Conservation (phyloP, 768 basidiomycete species). For the Kwoniella pini region DNA sequence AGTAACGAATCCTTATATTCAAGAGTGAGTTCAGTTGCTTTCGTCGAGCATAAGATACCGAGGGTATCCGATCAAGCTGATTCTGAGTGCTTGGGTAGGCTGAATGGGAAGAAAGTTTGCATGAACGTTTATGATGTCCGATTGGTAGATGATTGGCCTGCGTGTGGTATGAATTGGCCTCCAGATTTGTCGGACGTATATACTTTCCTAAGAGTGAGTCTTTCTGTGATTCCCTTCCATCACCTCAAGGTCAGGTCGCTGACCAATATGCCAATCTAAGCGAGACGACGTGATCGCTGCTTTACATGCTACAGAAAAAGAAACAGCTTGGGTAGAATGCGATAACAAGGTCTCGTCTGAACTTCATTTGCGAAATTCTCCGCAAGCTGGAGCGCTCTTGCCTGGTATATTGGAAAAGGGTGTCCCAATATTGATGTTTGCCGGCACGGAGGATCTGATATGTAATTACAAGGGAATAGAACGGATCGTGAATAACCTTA, state of each 20-base stretch:
- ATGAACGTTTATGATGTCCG: constrained; percentile 95
- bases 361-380: constrained; percentile 62
- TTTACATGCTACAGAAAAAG: constrained; percentile 74
- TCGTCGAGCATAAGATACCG: no score
- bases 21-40: constrained; percentile 51
- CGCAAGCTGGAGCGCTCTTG: constrained; percentile 73
- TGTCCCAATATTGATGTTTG: constrained; percentile 86
- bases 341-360: constrained; percentile 65
- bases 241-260: not conserved
- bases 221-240: not conserved
- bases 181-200: constrained; percentile 75
- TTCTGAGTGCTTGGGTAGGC: constrained; percentile 55
- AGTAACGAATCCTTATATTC: constrained; percentile 54
- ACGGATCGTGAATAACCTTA: constrained; percentile 74
- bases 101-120: constrained; percentile 72
- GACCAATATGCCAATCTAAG: constrained; percentile 56
- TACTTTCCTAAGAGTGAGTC: constrained; percentile 74
- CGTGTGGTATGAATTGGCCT: constrained; percentile 98
- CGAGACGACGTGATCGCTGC: constrained; percentile 76
- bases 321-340: constrained; percentile 88
- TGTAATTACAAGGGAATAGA: constrained; percentile 95
- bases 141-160: constrained; percentile 76
- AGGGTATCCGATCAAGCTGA: not conserved
- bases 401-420: constrained; percentile 71
- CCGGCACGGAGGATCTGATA: constrained; percentile 92